Evolutionary conservation across 345 rosid species (phyloP).

Genomic region (Litchi chinensis): DNA sequence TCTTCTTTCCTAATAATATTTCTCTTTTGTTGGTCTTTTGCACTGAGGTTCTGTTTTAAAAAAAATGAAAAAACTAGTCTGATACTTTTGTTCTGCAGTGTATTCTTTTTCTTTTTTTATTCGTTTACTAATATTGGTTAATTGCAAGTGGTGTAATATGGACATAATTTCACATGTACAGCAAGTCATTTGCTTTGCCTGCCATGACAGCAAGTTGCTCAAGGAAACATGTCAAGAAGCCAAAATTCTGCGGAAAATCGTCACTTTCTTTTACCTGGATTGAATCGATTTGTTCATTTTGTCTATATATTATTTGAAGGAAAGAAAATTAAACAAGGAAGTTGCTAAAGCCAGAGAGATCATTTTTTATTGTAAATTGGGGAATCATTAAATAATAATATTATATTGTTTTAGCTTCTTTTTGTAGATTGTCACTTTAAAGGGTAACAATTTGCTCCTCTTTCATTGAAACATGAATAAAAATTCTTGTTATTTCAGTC

Average conservation of each 20-base stretch:
- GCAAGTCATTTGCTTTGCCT: slow-evolving; percentile 97
- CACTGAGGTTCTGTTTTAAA: too few relatives aligned
- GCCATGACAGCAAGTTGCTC: slow-evolving; percentile 88
- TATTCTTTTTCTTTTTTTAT: neutral
- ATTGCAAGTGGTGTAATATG: slow-evolving; percentile 89
- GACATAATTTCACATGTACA: slow-evolving; percentile 95
- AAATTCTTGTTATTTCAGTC: neutral
- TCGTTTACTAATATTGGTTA: neutral
- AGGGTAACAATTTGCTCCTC: slow-evolving; percentile 32
- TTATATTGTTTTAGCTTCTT: too few relatives aligned
- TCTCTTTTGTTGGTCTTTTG: too few relatives aligned
- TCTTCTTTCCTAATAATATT: too few relatives aligned
- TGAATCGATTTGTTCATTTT: slow-evolving; percentile 36
- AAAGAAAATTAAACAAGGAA: slow-evolving; percentile 1
- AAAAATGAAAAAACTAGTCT: too few relatives aligned
- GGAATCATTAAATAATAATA: too few relatives aligned
- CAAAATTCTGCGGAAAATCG: slow-evolving; percentile 83
- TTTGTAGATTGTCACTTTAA: neutral
- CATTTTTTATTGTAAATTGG: neutral
- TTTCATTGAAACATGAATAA: slow-evolving; percentile 9
- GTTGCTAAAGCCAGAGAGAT: too few relatives aligned
- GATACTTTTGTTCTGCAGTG: too few relatives aligned
- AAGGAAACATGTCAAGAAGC: slow-evolving; percentile 99
- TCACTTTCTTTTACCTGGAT: slow-evolving; percentile 90
- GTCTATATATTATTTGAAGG: slow-evolving; percentile 14